These are phyloP conservation scores for Tulasnella sp. DNA, from an alignment of 768 basidiomycete genomes.

Conservation along the genomic window DNA sequence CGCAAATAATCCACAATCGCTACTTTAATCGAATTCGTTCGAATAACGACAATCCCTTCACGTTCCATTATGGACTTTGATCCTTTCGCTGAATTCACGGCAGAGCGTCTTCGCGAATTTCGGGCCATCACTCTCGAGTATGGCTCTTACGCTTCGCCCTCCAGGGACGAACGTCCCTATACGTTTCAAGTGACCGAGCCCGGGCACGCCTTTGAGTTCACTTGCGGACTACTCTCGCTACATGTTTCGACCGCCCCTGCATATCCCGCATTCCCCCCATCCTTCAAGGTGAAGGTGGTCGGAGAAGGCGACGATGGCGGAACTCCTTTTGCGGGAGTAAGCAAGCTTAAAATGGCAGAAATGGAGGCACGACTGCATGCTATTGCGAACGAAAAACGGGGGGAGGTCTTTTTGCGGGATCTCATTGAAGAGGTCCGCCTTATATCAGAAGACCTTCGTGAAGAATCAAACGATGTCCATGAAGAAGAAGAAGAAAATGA, in stretches of 20 bases:
- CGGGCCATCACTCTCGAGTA: constrained; percentile 1
- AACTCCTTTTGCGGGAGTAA: not conserved
- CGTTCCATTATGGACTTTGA: not conserved
- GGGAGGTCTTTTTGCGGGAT: not conserved
- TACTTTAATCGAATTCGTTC: not conserved
- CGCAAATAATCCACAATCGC: not conserved
- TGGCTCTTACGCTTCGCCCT: not conserved
- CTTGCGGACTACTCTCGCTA: not conserved
- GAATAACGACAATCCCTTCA: not conserved
- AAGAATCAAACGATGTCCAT: not conserved
- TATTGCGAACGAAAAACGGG: not conserved
- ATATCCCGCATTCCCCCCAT: not conserved
- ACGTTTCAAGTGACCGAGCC: not conserved
- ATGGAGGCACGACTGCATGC: not conserved
- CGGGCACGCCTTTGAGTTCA: not conserved
- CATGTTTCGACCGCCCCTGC: not conserved
- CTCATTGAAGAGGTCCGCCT: not conserved
- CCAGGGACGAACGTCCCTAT: not conserved
- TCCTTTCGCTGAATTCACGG: not conserved
- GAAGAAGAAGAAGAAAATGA: not conserved
- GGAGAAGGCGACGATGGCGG: not conserved
- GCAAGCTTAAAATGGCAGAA: not conserved
- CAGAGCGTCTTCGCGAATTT: not conserved
- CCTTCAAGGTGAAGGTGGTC: not conserved
- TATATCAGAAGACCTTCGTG: not conserved